Percentiles rank a stretch among this genome's conserved stretches.
Evolutionary conservation across 2,329 filamentous ascomycete species (phyloP).

Genomic region (Beauveria sp.): DNA sequence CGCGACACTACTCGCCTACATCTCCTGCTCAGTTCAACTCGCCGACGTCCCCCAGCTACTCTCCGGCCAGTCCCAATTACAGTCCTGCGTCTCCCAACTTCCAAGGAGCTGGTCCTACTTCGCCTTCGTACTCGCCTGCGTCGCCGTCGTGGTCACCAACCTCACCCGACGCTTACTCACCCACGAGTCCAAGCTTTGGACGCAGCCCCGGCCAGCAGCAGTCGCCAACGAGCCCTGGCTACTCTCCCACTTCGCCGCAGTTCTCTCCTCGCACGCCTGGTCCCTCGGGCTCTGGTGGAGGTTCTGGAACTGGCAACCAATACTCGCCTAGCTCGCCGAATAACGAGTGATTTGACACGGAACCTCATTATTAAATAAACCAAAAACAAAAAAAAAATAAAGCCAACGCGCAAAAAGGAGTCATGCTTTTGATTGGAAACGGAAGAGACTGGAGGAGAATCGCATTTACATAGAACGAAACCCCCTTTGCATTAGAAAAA

Average conservation of each 20-base stretch:
- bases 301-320: conserved; percentile 27
- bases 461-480: conserved; percentile 6
- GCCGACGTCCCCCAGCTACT: conserved; percentile 67
- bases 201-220: conserved; percentile 45
- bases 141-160: conserved; percentile 75
- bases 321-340: conserved; percentile 33
- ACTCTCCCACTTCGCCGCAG: conserved; percentile 55
- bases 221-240: conserved; percentile 62
- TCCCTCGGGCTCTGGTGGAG: conserved; percentile 16
- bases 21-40: conserved; percentile 69
- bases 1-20: conserved; percentile 56
- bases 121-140: conserved; percentile 59
- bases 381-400: background rate
- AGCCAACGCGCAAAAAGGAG: background rate
- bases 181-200: conserved; percentile 54
- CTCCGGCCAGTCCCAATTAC: conserved; percentile 63
- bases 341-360: conserved; percentile 22
- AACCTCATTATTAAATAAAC: background rate
- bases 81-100: conserved; percentile 59
- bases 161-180: conserved; percentile 57
- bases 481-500: conserved; percentile 10
- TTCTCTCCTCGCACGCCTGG: conserved; percentile 39
- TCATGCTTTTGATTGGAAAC: background rate
- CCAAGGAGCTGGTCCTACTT: conserved; percentile 36
- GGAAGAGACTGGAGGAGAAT: background rate